These are phyloP conservation scores for Neltuma alba DNA, from an alignment of 306 rosid species.

Conservation along the genomic window DNA sequence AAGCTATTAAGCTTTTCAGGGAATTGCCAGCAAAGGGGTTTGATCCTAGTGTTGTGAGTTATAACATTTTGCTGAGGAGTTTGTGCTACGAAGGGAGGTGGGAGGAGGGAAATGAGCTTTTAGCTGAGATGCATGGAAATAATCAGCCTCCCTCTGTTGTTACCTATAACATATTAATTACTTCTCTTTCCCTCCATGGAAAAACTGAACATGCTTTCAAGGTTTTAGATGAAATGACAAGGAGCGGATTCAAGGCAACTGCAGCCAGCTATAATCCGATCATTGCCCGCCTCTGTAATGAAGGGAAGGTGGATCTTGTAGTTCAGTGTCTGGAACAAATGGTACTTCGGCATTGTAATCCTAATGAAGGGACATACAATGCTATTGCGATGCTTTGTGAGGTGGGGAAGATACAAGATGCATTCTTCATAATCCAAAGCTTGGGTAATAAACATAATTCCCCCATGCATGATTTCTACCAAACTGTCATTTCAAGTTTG, in stretches of 20 bases:
- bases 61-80: slow-evolving; percentile 51
- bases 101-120: slow-evolving; percentile 79
- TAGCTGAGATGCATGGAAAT: slow-evolving; percentile 77
- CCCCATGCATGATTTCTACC: slow-evolving; percentile 64
- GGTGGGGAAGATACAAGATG: slow-evolving; percentile 69
- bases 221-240: slow-evolving; percentile 78
- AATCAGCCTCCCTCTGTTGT: slow-evolving; percentile 63
- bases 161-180: slow-evolving; percentile 80
- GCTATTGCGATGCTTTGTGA: slow-evolving; percentile 82
- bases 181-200: slow-evolving; percentile 77
- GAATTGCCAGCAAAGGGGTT: slow-evolving; percentile 75
- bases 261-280: slow-evolving; percentile 92
- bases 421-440: slow-evolving; percentile 70
- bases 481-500: slow-evolving; percentile 61
- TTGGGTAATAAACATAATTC: slow-evolving; percentile 57
- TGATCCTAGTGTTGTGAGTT: slow-evolving; percentile 55
- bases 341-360: slow-evolving; percentile 57
- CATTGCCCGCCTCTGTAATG: slow-evolving; percentile 66
- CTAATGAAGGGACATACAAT: slow-evolving; percentile 79
- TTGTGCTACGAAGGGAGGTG: slow-evolving; percentile 77
- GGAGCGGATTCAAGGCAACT: slow-evolving; percentile 60
- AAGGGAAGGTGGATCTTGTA: slow-evolving; percentile 69
- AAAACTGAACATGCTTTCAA: slow-evolving; percentile 75
- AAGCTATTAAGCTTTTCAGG: slow-evolving; percentile 68
- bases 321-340: slow-evolving; percentile 73